Conservation (phyloP, 345 rosid genomes). For the Citrus medica region DNA sequence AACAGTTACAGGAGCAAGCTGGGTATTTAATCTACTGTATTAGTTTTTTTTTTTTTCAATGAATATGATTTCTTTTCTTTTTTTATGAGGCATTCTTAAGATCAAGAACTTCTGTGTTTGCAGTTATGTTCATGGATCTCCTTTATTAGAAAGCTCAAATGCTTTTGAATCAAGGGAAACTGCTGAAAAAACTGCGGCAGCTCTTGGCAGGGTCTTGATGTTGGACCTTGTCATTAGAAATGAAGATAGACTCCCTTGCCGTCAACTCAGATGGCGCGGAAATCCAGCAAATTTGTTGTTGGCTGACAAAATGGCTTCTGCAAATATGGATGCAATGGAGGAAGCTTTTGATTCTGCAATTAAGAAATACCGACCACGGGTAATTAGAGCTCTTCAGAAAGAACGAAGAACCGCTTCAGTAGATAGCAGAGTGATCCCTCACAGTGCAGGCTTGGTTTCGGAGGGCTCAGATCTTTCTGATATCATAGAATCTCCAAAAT, state of each 20-base stretch:
- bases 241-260: slow-evolving; percentile 96
- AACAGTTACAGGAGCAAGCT: not conserved
- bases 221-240: slow-evolving; percentile 94
- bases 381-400: slow-evolving; percentile 74
- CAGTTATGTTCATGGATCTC: slow-evolving; percentile 98
- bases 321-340: slow-evolving; percentile 48
- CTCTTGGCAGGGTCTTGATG: slow-evolving; percentile 83
- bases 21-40: not conserved
- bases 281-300: slow-evolving; percentile 86
- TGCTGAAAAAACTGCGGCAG: slow-evolving; percentile 83
- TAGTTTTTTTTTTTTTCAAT: not conserved
- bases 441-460: slow-evolving; percentile 41
- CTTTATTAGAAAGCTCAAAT: slow-evolving; percentile 74
- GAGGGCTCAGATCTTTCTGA: slow-evolving; percentile 73
- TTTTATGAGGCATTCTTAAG: slow-evolving; percentile 9
- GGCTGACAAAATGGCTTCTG: slow-evolving; percentile 59
- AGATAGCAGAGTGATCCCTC: slow-evolving; percentile 55
- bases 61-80: not conserved
- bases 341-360: slow-evolving; percentile 79
- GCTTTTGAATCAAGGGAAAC: slow-evolving; percentile 65
- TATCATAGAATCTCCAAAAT: slow-evolving; percentile 56
- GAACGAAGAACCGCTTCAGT: slow-evolving; percentile 86
- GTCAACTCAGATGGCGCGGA: slow-evolving; percentile 95
- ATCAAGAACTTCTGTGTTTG: slow-evolving; percentile 14
- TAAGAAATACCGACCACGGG: slow-evolving; percentile 67